Evolutionary conservation across 768 basidiomycete genomes (phyloP), one percentile per base, ranked within the genome.

Genomic region (Chalciporus chontae): DNA sequence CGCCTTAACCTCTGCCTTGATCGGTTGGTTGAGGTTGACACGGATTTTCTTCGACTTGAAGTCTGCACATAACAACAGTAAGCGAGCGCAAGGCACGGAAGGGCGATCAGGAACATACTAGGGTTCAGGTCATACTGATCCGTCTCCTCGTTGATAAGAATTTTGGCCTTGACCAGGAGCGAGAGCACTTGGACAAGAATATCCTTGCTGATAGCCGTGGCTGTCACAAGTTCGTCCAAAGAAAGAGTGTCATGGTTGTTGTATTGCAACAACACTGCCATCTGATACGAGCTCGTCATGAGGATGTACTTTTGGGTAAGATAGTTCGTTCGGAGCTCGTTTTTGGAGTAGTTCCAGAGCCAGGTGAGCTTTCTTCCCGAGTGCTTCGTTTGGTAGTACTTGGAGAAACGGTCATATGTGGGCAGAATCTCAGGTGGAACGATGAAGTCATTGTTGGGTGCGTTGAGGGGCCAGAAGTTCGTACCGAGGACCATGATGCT

Each of bases 281-380:
- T 90, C 70, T 99, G 96, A 71, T 88, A 97, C 8, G 93, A 82
- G 59, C 90, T 94, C 27, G 91, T 92, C 85, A 94, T 90, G 65
- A 98, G 73, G 59, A 95, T 93, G 73, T 97, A 97, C 69, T 94
- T 96, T 70, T 94, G 92, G 62, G 85, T 86, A 47, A 91, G 77
- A 70, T 96, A 93, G 63, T 89, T 94, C 55, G 94, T 94, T 48
- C 87, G 83, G 6, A 99, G 79, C 66, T 99, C 96, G 71, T 94
- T 94, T 75, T 95, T 95, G 48, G 86, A 93, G 67, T 94, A 91
- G 63, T 97, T 95, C 96, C 96, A 99, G 9, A 98, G 73, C 95
- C 95, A 99, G 0, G 91, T 94, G 38, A 99, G 78, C 65, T 95
- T 95, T 52, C 95, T 87, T 13, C 94, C 95, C 3, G 87, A 90